Base-by-base conservation (phyloP, 2,329 filamentous ascomycete genomes). In the Fusarium sp. region DNA sequence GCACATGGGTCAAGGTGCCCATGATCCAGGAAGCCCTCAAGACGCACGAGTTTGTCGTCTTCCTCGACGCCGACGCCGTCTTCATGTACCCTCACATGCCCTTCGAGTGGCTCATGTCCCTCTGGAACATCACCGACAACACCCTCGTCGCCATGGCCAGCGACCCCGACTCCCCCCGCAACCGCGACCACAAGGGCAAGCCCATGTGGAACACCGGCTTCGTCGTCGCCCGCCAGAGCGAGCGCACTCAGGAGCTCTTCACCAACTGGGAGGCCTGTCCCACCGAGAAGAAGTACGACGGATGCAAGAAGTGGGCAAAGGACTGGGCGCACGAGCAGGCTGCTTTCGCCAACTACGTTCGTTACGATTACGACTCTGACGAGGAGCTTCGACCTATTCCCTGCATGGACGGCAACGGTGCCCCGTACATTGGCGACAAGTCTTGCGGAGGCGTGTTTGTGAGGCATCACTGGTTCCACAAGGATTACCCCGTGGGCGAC, bases 91-190 rank as follows among this genome's bases (percentile, higher is more conserved):
- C 83, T 1, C 80, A 86, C 36, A 74, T 88, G 1, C 85, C 86
- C 4, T 67, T 87, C 18, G 86, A 88, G 77, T 87, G 85, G 83
- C 81, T 88, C 8, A 81, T 88, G 74, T 86, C 85, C 73, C 81
- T 84, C 45, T 87, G 86, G 86, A 81, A 84, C 63, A 79, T 86
- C 57, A 80, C 78, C 11, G 69, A 77, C 1, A 74, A 82, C 2
- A 86, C 84, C 0, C 80, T 86, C 14, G 77, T 86, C 63, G 84
- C 86, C 65, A 84, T 87, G 81, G 82, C 86, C 40, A 80, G 84
- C 65, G 86, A 88, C 61, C 85, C 86, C 8, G 80, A 84, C 61
- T 73, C 73, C n/a, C 18, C 60, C 69, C 78, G 80, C 62, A 86
- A 86, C 74, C 77, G 67, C 38, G 84, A 86, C 68, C 78, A 33